Evolutionary conservation across 177 flowering plant genomes (phyloP), one percentile per base, ranked within the genome.

Genomic region (Vitis hybrid): DNA sequence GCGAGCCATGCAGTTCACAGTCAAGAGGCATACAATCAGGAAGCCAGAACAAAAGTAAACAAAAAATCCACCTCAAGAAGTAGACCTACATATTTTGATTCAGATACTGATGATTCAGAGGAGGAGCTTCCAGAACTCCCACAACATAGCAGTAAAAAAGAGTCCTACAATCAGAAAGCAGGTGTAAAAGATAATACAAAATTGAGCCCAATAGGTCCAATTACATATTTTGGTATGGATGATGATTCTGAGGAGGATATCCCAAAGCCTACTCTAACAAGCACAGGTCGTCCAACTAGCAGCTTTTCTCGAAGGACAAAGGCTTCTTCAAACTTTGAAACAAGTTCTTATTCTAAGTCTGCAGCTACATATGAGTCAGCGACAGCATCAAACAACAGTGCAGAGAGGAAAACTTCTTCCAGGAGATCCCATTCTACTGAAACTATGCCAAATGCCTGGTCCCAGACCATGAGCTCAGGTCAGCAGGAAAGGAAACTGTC

Each of bases 301-400:
- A 82, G 73, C 62, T n/a, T 82, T 61, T 88, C 94, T 78, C 82
- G 82, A 63, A 83, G 92, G 83, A 84, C 91, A 35, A 84, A 77
- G 65, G 80, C 68, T 64, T 71, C 82, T 21, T 17, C 68, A 69
- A 58, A 14, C 17, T 54, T 76, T 46, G 63, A 52, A 14, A 69
- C 62, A 35, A 63, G 48, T 67, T 70, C 76, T 15, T 9, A 17
- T 41, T 58, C 76, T 7, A 70, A 64, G 63, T 30, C 70, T 17
- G n/a, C 55, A 18, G 57, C 59, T 30, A 57, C 61, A 2, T 63
- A 76, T 11, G 73, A 69, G 65, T 63, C 64, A 57, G 58, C 77
- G 15, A 64, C 8, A 51, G 66, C 69, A 73, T 66, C 81, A 63
- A 71, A 71, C 18, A 41, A 68, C 71, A 64, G 57, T 17, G 32